Percentiles rank a stretch among this genome's conserved stretches.
These are phyloP conservation scores for Aspergillus funiculosus DNA, from an alignment of 495 filamentous ascomycete genomes.

Conservation along the genomic window DNA sequence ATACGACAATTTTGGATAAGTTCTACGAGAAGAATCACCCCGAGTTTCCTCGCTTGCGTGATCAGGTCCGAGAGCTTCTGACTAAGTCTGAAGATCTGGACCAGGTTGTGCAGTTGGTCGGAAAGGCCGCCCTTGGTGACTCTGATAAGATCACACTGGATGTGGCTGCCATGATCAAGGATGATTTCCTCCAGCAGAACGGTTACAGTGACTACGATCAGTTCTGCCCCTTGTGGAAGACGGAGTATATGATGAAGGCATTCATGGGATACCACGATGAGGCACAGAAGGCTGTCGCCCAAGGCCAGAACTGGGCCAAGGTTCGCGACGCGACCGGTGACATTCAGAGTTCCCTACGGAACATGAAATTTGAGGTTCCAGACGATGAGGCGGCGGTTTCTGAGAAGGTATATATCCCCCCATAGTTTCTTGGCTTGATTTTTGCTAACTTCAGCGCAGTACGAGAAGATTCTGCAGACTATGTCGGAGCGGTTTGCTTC, in stretches of 20 bases:
- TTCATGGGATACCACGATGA: slow-evolving; percentile 99
- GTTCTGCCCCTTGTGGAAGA: slow-evolving; percentile 99
- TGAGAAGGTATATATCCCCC: slow-evolving; percentile 59
- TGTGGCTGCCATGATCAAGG: slow-evolving; percentile 86
- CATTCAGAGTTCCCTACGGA: slow-evolving; percentile 72
- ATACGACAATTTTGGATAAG: slow-evolving; percentile 77
- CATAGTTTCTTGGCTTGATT: not conserved
- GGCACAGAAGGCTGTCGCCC: slow-evolving; percentile 86
- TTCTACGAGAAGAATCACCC: slow-evolving; percentile 90
- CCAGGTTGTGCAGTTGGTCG: slow-evolving; percentile 97
- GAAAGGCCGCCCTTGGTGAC: slow-evolving; percentile 93
- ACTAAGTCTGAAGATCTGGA: slow-evolving; percentile 95
- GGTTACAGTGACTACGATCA: slow-evolving; percentile 98
- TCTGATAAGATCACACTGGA: slow-evolving; percentile 98
- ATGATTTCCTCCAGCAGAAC: slow-evolving; percentile 99
- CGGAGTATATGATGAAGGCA: slow-evolving; percentile 99
- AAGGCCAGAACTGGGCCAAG: slow-evolving; percentile 86
- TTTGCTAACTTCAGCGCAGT: slow-evolving; percentile 44
- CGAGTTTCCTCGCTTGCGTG: slow-evolving; percentile 87
- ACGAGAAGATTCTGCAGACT: slow-evolving; percentile 81
- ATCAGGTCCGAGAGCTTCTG: slow-evolving; percentile 86
- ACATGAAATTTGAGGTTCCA: slow-evolving; percentile 95
- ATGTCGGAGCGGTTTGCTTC: slow-evolving; percentile 96
- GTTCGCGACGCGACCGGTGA: slow-evolving; percentile 85
- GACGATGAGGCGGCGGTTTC: slow-evolving; percentile 65